A percentile compares a stretch with the other conserved stretches of the same genome.
Conservation (phyloP, 345 rosid genomes). For the Moricandia arvensis region DNA sequence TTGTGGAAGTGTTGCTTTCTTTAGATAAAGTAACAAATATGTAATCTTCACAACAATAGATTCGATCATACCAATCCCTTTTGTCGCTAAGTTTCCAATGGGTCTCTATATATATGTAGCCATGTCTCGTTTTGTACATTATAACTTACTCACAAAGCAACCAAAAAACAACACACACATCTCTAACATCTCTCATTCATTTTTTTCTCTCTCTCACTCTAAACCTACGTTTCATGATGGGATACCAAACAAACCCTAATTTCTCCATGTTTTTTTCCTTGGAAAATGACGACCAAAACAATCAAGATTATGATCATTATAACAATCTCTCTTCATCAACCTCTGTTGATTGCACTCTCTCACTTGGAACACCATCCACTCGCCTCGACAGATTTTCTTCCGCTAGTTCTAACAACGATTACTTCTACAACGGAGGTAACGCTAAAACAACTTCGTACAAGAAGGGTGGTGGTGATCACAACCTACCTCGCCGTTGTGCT, state of each 20-base stretch:
- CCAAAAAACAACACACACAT: not conserved
- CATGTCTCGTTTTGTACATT: conserved; percentile 11
- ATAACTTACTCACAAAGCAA: conserved; percentile 17
- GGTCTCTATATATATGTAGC: conserved; percentile 25
- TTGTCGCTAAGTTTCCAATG: conserved; percentile 28
- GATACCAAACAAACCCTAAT: conserved; percentile 40
- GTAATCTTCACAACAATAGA: conserved; percentile 29
- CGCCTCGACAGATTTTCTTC: conserved; percentile 47
- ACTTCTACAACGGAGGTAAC: conserved; percentile 40
- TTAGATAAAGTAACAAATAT: conserved; percentile 29
- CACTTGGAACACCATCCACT: conserved; percentile 85
- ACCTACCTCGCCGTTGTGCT: conserved; percentile 81
- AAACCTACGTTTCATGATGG: conserved; percentile 30
- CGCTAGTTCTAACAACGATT: conserved; percentile 42
- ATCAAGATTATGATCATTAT: conserved; percentile 24
- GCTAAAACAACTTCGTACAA: conserved; percentile 42
- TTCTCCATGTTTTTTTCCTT: conserved; percentile 30
- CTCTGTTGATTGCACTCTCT: conserved; percentile 88
- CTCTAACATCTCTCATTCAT: not conserved
- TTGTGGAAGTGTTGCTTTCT: conserved; percentile 27
- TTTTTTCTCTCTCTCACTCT: not conserved
- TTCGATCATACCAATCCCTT: conserved; percentile 34
- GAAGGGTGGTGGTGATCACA: conserved; percentile 47
- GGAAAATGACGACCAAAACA: conserved; percentile 15
- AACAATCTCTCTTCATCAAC: conserved; percentile 41